A percentile compares a stretch with the other conserved stretches of the same genome.
These are phyloP conservation scores for Bruguiera parviflora DNA, from an alignment of 345 rosid species.

Conservation along the genomic window DNA sequence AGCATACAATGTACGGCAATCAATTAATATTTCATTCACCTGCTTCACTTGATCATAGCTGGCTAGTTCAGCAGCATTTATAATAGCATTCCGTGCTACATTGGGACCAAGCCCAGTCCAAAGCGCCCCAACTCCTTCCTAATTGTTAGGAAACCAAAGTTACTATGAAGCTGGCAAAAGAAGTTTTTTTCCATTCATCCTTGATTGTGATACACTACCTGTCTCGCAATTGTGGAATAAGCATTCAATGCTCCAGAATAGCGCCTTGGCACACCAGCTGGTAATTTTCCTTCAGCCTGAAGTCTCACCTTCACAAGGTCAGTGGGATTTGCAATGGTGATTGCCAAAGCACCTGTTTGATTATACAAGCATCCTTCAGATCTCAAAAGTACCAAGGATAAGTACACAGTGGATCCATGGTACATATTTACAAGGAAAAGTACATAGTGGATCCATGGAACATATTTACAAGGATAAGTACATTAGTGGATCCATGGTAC, in stretches of 20 bases:
- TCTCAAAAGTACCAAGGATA: no score
- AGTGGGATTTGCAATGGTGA: slow-evolving; percentile 87
- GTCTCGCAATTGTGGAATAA: slow-evolving; percentile 84
- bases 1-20: slow-evolving; percentile 12
- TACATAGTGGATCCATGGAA: no score
- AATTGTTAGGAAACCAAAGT: slow-evolving; percentile 13
- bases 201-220: slow-evolving; percentile 48
- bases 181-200: slow-evolving; percentile 4
- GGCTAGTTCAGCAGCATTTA: slow-evolving; percentile 98
- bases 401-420: no score
- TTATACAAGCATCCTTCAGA: not conserved
- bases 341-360: slow-evolving; percentile 80
- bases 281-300: slow-evolving; percentile 96
- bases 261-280: slow-evolving; percentile 94
- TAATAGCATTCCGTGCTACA: slow-evolving; percentile 87
- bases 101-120: slow-evolving; percentile 99
- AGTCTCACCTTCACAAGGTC: slow-evolving; percentile 99
- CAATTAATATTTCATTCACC: slow-evolving; percentile 32
- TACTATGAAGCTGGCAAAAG: not conserved
- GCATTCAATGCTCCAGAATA: slow-evolving; percentile 93
- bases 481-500: no score
- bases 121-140: slow-evolving; percentile 93
- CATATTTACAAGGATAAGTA: no score
- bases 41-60: slow-evolving; percentile 98
- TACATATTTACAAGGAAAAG: no score